phyloP scores from a whole-genome alignment of 495 filamentous ascomycete genomes.

The Talaromyces thailandensis region DNA sequence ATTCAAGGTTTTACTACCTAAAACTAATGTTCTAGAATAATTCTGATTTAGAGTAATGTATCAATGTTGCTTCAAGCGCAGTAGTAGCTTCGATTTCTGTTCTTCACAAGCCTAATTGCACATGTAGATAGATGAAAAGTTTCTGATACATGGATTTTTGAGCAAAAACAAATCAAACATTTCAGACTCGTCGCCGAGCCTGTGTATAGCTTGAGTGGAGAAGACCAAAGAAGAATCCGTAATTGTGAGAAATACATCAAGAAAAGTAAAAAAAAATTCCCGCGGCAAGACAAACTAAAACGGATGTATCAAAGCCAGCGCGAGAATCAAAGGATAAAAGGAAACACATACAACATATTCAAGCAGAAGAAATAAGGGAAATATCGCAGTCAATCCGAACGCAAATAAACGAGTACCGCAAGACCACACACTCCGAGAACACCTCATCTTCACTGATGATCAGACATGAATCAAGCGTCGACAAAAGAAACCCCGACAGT shows the following conservation, averaged over 20 bases:
- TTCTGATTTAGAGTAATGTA: not conserved
- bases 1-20: not conserved
- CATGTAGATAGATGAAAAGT: not conserved
- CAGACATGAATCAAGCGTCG: conserved; percentile 27
- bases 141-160: conserved; percentile 1
- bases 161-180: not conserved
- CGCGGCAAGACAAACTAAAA: conserved; percentile 13
- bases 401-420: conserved; percentile 16
- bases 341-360: conserved; percentile 14
- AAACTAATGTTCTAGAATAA: not conserved
- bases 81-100: not conserved
- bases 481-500: not conserved
- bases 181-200: not conserved
- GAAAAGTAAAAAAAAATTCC: conserved; percentile 10
- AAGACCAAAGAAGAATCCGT: conserved; percentile 6
- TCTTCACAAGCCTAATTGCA: conserved; percentile 1
- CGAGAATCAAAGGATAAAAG: conserved; percentile 6
- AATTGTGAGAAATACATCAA: conserved; percentile 13
- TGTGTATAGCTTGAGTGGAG: not conserved
- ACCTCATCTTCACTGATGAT: conserved; percentile 37
- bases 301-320: conserved; percentile 14
- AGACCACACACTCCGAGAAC: conserved; percentile 34
- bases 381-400: conserved; percentile 6
- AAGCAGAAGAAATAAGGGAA: conserved; percentile 12
- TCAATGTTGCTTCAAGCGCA: not conserved